Conservation (phyloP, 345 rosid genomes). For the Eutrema yunnanense region DNA sequence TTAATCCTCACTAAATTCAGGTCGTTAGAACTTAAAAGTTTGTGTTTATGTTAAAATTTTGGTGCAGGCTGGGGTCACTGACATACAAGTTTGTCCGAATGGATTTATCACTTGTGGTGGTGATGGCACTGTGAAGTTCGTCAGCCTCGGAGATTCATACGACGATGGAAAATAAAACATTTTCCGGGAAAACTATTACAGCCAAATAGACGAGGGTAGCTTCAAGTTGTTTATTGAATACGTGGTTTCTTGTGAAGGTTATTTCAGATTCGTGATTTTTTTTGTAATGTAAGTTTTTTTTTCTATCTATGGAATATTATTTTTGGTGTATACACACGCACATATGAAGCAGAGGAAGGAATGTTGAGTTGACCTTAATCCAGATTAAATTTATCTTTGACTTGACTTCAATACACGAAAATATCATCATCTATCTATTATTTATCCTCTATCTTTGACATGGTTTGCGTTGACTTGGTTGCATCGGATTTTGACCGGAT, state of each 20-base stretch:
- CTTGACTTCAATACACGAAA: background rate
- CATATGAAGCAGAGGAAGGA: background rate
- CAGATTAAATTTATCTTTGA: background rate
- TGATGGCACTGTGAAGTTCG: conserved; percentile 73
- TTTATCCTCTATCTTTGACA: background rate
- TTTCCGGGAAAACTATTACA: background rate
- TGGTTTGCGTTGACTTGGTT: conserved; percentile 1
- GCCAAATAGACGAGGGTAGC: background rate
- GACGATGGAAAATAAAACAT: conserved; percentile 2
- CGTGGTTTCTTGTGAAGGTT: background rate
- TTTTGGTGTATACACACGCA: background rate
- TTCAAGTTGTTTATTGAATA: background rate
- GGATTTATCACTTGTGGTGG: conserved; percentile 90
- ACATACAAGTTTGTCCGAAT: conserved; percentile 63
- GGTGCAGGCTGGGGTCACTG: conserved; percentile 84
- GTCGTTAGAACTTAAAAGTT: background rate
- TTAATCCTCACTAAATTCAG: no score
- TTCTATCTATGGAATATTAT: background rate
- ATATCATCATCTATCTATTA: background rate
- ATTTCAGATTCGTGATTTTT: background rate
- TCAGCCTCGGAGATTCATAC: conserved; percentile 37
- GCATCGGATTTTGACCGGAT: conserved; percentile 16
- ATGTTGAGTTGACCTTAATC: background rate
- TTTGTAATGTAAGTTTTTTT: background rate
- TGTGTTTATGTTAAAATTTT: conserved; percentile 3